Conservation (phyloP, 2,329 filamentous ascomycete species). For the Trichoderma guizhouense region DNA sequence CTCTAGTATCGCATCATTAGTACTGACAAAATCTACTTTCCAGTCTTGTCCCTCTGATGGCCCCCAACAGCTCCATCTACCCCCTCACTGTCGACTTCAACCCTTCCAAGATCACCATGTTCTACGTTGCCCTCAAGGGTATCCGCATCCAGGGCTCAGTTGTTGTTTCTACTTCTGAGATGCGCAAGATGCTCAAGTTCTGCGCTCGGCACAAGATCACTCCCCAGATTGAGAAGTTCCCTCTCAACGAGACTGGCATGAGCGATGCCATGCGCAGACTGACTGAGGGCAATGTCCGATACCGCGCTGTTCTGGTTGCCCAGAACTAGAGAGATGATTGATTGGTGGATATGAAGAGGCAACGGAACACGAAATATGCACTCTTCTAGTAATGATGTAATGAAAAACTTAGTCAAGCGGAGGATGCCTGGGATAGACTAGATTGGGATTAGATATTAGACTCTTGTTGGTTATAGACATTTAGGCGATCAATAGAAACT, state of each 20-base stretch:
- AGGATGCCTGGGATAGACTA: not conserved
- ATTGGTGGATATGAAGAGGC: not conserved
- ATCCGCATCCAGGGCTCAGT: slow-evolving; percentile 31
- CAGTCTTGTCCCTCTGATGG: not conserved
- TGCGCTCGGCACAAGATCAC: slow-evolving; percentile 53
- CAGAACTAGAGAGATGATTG: not conserved
- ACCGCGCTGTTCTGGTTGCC: slow-evolving; percentile 13
- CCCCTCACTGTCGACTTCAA: slow-evolving; percentile 52
- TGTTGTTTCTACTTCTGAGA: slow-evolving; percentile 52
- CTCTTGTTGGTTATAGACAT: not conserved
- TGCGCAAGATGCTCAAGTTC: slow-evolving; percentile 57
- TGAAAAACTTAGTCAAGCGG: not conserved
- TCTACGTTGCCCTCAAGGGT: not conserved
- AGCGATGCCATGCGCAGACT: slow-evolving; percentile 25
- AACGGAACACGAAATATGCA: not conserved
- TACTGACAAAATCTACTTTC: not conserved
- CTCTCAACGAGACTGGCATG: slow-evolving; percentile 55
- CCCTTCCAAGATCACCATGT: slow-evolving; percentile 43
- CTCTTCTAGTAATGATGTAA: not conserved
- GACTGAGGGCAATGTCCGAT: not conserved
- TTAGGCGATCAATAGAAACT: not conserved
- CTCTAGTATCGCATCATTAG: not conserved
- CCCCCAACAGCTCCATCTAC: slow-evolving; percentile 19
- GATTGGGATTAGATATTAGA: not conserved
- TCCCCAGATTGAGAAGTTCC: slow-evolving; percentile 53